Percentiles rank a stretch among this genome's conserved stretches.
phyloP scores from a whole-genome alignment of 352 stramenopile species.

The Globisporangium cystogenes region DNA sequence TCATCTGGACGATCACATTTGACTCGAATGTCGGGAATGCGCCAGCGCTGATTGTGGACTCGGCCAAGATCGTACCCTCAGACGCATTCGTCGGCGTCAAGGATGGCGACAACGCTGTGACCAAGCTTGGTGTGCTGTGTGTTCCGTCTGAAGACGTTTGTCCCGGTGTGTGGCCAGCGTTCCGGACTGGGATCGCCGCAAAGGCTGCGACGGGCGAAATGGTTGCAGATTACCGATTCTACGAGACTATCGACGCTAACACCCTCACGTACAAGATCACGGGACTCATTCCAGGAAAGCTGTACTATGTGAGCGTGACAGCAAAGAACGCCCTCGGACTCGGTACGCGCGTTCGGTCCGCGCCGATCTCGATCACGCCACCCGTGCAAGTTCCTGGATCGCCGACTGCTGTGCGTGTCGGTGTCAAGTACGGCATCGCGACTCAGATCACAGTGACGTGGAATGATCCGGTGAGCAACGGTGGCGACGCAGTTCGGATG shows the following conservation, averaged over 20 bases:
- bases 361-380: conserved; percentile 37
- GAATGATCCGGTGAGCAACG: conserved; percentile 38
- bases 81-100: conserved; percentile 50
- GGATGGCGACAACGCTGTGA: conserved; percentile 75
- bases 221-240: conserved; percentile 59
- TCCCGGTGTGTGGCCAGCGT: conserved; percentile 38
- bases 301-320: conserved; percentile 86
- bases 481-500: conserved; percentile 56
- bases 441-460: conserved; percentile 61
- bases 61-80: conserved; percentile 46
- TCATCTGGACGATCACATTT: conserved; percentile 79
- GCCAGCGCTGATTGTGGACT: conserved; percentile 41
- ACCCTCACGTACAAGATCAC: conserved; percentile 65
- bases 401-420: conserved; percentile 57
- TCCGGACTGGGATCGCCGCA: conserved; percentile 25
- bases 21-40: conserved; percentile 59
- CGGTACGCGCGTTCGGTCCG: conserved; percentile 29
- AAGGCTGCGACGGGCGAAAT: conserved; percentile 40
- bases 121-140: conserved; percentile 30
- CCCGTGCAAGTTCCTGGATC: conserved; percentile 74
- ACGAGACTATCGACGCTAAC: conserved; percentile 55
- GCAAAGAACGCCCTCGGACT: conserved; percentile 84
- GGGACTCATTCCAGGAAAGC: conserved; percentile 53
- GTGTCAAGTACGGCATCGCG: conserved; percentile 75
- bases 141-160: conserved; percentile 40